A percentile compares a stretch with the other conserved stretches of the same genome.
Conservation (phyloP, 2,329 filamentous ascomycete genomes). For the Pseudocercospora fijiensis region DNA sequence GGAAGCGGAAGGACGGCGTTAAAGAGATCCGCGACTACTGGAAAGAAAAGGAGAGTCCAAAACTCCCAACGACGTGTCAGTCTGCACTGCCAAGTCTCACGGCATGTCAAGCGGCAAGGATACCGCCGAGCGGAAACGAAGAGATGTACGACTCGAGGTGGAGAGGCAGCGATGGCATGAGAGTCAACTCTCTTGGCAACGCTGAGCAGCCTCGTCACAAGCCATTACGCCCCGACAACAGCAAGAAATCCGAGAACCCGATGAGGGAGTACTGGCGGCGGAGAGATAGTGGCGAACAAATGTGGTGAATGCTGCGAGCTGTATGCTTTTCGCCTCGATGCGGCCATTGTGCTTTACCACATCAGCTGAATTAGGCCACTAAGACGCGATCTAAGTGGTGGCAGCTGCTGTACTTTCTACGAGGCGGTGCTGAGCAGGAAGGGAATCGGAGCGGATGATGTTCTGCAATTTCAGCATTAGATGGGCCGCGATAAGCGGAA, state of each 20-base stretch:
- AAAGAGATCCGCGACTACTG: background rate
- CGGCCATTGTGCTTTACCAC: background rate
- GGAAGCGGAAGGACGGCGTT: background rate
- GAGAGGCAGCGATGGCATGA: background rate
- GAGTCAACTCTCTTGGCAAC: background rate
- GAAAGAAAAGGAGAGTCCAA: background rate
- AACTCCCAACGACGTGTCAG: background rate
- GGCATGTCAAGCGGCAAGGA: background rate
- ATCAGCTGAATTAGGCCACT: background rate
- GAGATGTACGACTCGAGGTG: background rate
- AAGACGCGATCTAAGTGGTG: no score
- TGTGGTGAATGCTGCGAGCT: background rate
- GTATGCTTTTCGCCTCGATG: background rate
- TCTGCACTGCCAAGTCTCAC: background rate
- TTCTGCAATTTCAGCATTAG: no score
- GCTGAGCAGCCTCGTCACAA: background rate
- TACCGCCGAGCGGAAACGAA: background rate
- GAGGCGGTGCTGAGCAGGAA: no score
- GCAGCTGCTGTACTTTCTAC: no score
- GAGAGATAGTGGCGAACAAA: slow-evolving; percentile 1
- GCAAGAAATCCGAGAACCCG: background rate
- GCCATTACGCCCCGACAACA: background rate
- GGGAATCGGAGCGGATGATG: no score
- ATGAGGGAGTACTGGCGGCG: background rate
- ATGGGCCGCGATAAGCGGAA: no score